Conservation (phyloP, 331 rosid species). For the Malus hybrid region DNA sequence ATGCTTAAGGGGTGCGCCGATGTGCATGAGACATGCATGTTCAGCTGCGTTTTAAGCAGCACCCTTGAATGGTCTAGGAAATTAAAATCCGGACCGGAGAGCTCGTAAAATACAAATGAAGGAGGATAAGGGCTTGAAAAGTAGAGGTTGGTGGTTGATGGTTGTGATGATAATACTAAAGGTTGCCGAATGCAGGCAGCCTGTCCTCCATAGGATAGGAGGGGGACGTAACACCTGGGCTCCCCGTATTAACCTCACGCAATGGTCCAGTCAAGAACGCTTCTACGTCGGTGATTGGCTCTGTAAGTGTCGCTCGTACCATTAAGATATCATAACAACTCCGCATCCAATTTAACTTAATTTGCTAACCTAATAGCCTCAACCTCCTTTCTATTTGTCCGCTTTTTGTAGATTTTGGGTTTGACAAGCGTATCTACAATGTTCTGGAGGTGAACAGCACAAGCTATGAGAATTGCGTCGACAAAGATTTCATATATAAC, state of each 20-base stretch:
- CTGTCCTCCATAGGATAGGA: conserved; percentile 57
- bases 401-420: conserved; percentile 48
- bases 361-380: neutral
- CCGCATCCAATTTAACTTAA: neutral
- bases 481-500: conserved; percentile 25
- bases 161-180: neutral
- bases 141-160: conserved; percentile 1
- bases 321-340: neutral
- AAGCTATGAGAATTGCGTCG: conserved; percentile 38
- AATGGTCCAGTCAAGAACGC: conserved; percentile 48
- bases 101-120: no score
- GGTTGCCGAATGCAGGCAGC: conserved; percentile 32
- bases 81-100: no score
- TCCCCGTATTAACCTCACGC: conserved; percentile 39
- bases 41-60: neutral
- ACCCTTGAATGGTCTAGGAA: neutral
- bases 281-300: conserved; percentile 75
- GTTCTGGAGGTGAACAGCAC: conserved; percentile 59
- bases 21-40: conserved; percentile 4
- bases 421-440: conserved; percentile 33
- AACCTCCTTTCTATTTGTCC: neutral
- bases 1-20: no score
- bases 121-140: conserved; percentile 17
- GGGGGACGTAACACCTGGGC: conserved; percentile 60
- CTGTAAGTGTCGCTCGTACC: conserved; percentile 26